A percentile compares a stretch with the other conserved stretches of the same genome.
Conservation (phyloP, 1,284 basidiomycete genomes). For the Malassezia obtusa region DNA sequence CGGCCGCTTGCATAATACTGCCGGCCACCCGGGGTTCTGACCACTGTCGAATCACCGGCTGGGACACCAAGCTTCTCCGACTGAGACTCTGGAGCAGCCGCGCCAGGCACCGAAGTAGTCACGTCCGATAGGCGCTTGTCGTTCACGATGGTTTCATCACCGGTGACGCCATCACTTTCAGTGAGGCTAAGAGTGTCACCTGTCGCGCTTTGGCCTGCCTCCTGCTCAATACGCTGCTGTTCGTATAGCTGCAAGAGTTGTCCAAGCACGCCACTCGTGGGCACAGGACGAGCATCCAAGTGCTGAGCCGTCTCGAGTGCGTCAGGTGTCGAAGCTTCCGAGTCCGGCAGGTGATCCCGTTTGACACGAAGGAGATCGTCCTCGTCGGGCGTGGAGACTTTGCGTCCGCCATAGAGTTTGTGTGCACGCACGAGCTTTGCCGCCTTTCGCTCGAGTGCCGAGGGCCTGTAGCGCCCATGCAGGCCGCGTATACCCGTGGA, state of each 20-base stretch:
- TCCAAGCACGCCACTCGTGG: slow-evolving; percentile 37
- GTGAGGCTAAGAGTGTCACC: background rate
- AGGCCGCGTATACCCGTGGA: slow-evolving; percentile 36
- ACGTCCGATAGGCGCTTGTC: background rate
- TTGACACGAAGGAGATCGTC: slow-evolving; percentile 28
- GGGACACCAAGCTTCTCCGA: no score
- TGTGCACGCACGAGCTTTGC: slow-evolving; percentile 37
- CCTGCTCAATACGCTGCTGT: slow-evolving; percentile 3
- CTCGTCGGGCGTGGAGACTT: slow-evolving; percentile 1
- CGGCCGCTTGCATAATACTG: background rate
- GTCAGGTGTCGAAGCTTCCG: slow-evolving; percentile 38
- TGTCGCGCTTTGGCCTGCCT: background rate
- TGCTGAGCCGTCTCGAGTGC: slow-evolving; percentile 32
- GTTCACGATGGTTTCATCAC: background rate
- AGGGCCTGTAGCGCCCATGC: slow-evolving; percentile 31
- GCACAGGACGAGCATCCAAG: slow-evolving; percentile 37
- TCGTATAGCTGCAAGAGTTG: slow-evolving; percentile 46
- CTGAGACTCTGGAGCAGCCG: no score
- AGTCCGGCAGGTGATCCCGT: slow-evolving; percentile 31
- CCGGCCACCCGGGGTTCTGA: background rate
- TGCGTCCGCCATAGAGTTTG: slow-evolving; percentile 17
- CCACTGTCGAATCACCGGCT: background rate
- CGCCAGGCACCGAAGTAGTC: no score
- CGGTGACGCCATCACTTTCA: background rate
- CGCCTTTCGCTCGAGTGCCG: slow-evolving; percentile 39